Evolutionary conservation across 2,329 filamentous ascomycete species (phyloP), one percentile per base, ranked within the genome.

Genomic region (Penicillium frequentans): DNA sequence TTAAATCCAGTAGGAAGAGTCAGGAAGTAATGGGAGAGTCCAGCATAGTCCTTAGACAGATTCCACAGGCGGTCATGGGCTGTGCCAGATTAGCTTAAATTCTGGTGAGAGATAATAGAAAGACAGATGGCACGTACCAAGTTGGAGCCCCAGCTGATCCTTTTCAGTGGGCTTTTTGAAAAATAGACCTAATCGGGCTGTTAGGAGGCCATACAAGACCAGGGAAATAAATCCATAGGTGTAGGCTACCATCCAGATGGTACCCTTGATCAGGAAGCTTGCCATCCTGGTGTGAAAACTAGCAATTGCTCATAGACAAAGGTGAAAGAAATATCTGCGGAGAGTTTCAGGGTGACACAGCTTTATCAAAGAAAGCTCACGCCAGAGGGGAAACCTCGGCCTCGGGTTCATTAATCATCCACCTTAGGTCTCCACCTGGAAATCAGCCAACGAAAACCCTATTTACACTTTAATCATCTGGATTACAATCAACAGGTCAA

Each of bases 51-150:
- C 50, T 77, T 76, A 13, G 77, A 77, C 9, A 85, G 73, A 58
- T 81, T 78, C 84, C 84, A 86, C 62, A 84, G 75, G 39, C 75
- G 74, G 58, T 82, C 72, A 61, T 79, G 79, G 52, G 81, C 84
- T 85, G 57, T 23, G 39, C 23, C n/a, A 14, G 55, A 53, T 44
- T 37, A 35, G 31, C 11, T 57, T 14, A 49, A 9, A n/a, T 11
- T 29, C 16, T 10, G 19, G n/a, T 42, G n/a, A 7, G n/a, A 8
- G 5, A 23, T 3, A 13, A 7, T 23, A 3, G 19, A 5, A 13
- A 23, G 19, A 11, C 16, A 6, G 2, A 23, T 23, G 4, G 11
- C 21, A 21, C 39, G 23, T 23, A 42, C 39, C 39, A 23, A 42
- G 39, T 23, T 42, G 39, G 19, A 42, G 39, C 14, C 29, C 27